Evolutionary conservation across 192 early-diverging fungal species (phyloP), one percentile per base, ranked within the genome.

Genomic region (Funneliformis geosporum): DNA sequence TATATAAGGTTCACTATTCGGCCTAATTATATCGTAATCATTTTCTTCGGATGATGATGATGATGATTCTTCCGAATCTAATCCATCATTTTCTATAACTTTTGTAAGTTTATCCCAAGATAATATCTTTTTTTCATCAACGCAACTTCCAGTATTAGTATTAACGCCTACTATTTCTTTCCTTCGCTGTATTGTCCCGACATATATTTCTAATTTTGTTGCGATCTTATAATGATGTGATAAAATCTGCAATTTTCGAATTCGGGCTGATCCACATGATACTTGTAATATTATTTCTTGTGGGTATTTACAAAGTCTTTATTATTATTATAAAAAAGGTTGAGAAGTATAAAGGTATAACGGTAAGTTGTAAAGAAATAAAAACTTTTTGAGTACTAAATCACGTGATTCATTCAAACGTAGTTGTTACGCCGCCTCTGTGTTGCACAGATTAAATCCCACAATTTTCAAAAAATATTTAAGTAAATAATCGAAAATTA

Each of bases 221-320:
- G 94, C 84, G 60, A 94, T 94, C 79, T 92, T 95, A 87, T 89
- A 94, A 72, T 95, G 93, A 80, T 95, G 94, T 18, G 89, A 88
- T 14, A 95, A 79, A 25, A 94, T 80, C 69, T 95, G 89, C 72
- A 95, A 83, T 80, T 92, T 92, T 25, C 82, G 77, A 39, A 95
- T 83, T 59, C 88, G 84, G 55, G 88, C 89, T 40, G 79, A 61
- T 5, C 91, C 91, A 40, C 84, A 79, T 7, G 78, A 78, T 38
- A 94, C 82, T 55, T 84, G 85, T 50, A 95, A 68, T 44, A 92
- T 87, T 9, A 95, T 78, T 65, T 85, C 84, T 83, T 95, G 94
- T 23, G 94, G 94, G 70, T 88, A 95, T 44, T 77, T 79, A 78
- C 93, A 92, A 79, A 91, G 90, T 74, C 92, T 94, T 72, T 77